Evolutionary conservation across 2,329 filamentous ascomycete genomes (phyloP), one percentile per base, ranked within the genome.

Genomic region (Neopestalotiopsis rosae): DNA sequence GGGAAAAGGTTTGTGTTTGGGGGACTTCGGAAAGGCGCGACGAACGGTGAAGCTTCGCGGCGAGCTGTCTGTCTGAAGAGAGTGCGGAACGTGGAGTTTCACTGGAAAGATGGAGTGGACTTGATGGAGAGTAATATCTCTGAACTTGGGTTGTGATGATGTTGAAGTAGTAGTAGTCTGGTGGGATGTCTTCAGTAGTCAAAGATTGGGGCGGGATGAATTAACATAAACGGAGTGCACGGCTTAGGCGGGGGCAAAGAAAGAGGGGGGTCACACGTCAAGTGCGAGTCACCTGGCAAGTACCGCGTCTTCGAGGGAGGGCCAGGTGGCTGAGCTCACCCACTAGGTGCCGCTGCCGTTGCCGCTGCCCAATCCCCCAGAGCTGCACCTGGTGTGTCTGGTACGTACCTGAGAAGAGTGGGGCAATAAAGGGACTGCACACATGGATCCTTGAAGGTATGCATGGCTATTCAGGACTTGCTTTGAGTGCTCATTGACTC

Each of bases 11-110:
- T 85, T 84, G 80, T 82, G 74, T 81, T 71, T 76, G 74, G 71
- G 74, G 77, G 75, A 74, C 72, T 70, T 74, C 69, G 76, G 73
- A 76, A 73, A 78, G 79, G 76, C 86, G 85, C 85, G 85, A 87
- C 84, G 80, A 85, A 87, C 84, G 78, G 81, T 80, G 82, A 78
- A 79, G 81, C 79, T 85, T 87, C 84, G 85, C 85, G 86, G 75
- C 72, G 28, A 65, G 63, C 62, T 65, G 42, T 30, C 28, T 34
- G 32, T 57, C 17, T 20, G 30, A 42, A 40, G 56, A 70, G 64
- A 71, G 49, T 45, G 64, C 67, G 66, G 67, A 67, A 45, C 65
- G 56, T 69, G 59, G 65, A 71, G 65, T 40, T 9, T 13, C 2
- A 20, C 52, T 61, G n/a, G 49, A 12, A 20, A 14, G 3, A 32